Percentiles rank a stretch among this genome's conserved stretches.
Conservation (phyloP, 352 stramenopile genomes). For the Hyaloperonospora arabidopsidis region DNA sequence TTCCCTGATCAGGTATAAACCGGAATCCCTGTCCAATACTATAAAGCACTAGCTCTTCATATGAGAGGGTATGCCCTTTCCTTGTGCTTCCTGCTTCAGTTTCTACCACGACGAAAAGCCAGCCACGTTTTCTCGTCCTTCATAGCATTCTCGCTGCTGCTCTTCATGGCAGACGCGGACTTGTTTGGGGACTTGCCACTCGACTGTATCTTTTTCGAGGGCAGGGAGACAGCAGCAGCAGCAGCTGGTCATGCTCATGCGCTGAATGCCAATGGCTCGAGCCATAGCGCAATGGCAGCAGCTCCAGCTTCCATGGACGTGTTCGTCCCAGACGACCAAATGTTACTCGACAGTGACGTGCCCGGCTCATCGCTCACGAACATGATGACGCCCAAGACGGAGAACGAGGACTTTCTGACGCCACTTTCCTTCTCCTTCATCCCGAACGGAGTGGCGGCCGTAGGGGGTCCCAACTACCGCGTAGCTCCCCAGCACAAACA, state of each 20-base stretch:
- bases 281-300: neutral
- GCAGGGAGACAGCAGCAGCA: neutral
- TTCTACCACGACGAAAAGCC: constrained; percentile 26
- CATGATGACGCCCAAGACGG: constrained; percentile 27
- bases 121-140: too few species aligned
- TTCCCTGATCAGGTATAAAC: too few species aligned
- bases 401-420: constrained; percentile 39
- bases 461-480: constrained; percentile 24
- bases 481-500: constrained; percentile 46
- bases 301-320: constrained; percentile 1
- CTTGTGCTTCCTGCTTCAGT: too few species aligned
- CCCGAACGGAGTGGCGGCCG: constrained; percentile 6
- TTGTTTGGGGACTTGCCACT: constrained; percentile 45
- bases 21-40: too few species aligned
- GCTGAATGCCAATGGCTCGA: constrained; percentile 2
- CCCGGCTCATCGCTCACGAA: constrained; percentile 23
- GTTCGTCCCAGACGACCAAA: constrained; percentile 32
- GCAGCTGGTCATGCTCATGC: neutral
- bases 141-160: too few species aligned
- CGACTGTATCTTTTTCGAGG: constrained; percentile 45
- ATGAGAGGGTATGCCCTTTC: too few species aligned
- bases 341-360: constrained; percentile 46
- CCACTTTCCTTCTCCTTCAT: constrained; percentile 37
- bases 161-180: constrained; percentile 38
- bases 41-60: too few species aligned